A percentile compares a stretch with the other conserved stretches of the same genome.
phyloP scores from a whole-genome alignment of 2,329 filamentous ascomycete genomes.

The Monascus ruber region DNA sequence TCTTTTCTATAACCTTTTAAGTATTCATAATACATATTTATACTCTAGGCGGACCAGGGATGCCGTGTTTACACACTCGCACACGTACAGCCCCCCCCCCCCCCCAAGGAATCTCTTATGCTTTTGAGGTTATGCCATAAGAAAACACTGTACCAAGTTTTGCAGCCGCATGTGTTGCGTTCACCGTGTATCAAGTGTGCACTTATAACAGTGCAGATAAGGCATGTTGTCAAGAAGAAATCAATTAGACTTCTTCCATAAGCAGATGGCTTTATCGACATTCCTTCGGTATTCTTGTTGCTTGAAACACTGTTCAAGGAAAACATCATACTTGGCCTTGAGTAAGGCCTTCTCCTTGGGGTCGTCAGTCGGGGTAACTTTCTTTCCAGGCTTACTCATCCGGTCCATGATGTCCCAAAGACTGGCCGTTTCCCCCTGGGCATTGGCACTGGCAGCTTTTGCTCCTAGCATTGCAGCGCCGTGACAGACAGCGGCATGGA shows the following conservation, averaged over 20 bases:
- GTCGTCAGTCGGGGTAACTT: conserved; percentile 64
- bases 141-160: too few species aligned
- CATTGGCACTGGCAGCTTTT: conserved; percentile 80
- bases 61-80: too few species aligned
- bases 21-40: too few species aligned
- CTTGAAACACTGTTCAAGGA: conserved; percentile 78
- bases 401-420: conserved; percentile 97
- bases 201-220: too few species aligned
- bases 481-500: conserved; percentile 90
- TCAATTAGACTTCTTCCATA: conserved; percentile 25
- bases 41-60: too few species aligned
- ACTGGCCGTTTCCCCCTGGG: conserved; percentile 66
- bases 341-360: conserved; percentile 66
- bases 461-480: conserved; percentile 97
- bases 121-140: too few species aligned
- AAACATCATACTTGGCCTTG: conserved; percentile 86
- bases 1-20: too few species aligned
- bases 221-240: too few species aligned
- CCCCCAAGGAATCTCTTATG: too few species aligned
- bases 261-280: conserved; percentile 52
- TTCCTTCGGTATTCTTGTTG: conserved; percentile 73
- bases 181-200: too few species aligned
- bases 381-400: conserved; percentile 85
- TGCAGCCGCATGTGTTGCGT: too few species aligned
- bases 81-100: too few species aligned